Conservation (phyloP, 1,139 yeast genomes). For the Debaryomyces sp. region DNA sequence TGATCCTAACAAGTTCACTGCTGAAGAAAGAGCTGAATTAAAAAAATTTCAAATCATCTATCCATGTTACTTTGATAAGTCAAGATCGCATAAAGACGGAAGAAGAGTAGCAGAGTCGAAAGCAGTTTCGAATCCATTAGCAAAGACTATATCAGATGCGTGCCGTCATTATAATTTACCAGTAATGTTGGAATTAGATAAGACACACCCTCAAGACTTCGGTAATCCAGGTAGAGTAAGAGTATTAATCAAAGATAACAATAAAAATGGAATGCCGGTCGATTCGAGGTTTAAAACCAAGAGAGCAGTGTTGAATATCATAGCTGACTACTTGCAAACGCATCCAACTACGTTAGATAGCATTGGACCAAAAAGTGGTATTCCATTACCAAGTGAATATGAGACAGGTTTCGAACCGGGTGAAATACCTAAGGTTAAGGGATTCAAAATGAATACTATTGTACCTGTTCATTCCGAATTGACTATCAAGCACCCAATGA, state of each 20-base stretch:
- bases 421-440: constrained; percentile 76
- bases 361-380: constrained; percentile 51
- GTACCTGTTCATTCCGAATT: constrained; percentile 84
- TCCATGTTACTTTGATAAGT: constrained; percentile 89
- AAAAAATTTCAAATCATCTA: constrained; percentile 73
- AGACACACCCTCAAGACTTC: constrained; percentile 94
- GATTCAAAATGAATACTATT: constrained; percentile 81
- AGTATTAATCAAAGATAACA: constrained; percentile 58
- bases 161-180: constrained; percentile 54
- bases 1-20: constrained; percentile 42
- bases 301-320: constrained; percentile 62
- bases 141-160: constrained; percentile 76
- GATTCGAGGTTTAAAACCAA: constrained; percentile 55
- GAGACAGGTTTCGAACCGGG: constrained; percentile 55
- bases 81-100: constrained; percentile 77
- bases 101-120: constrained; percentile 68
- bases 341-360: constrained; percentile 75
- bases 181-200: constrained; percentile 70
- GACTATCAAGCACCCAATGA: constrained; percentile 82
- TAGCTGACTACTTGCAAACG: constrained; percentile 62
- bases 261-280: constrained; percentile 41
- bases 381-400: constrained; percentile 67
- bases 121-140: constrained; percentile 87
- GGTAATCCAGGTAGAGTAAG: constrained; percentile 96
- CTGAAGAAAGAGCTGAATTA: constrained; percentile 61